Conservation (phyloP, 2,329 filamentous ascomycete species). For the Mycosphaerelloides madeirae region DNA sequence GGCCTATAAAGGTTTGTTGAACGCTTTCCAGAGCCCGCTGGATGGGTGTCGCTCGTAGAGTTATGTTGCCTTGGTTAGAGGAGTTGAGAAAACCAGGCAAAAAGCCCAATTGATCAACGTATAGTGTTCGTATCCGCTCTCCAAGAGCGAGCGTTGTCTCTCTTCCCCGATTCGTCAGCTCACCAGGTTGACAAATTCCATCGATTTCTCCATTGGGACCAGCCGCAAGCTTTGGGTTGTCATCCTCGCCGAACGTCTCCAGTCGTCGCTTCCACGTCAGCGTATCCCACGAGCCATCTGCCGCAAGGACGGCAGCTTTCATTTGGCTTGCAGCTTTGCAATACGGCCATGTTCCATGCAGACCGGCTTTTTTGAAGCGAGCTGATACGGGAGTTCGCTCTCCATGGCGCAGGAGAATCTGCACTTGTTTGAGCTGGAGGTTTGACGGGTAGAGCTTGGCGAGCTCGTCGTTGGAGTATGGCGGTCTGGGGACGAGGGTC, state of each 20-base stretch:
- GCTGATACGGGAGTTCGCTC: conserved; percentile 79
- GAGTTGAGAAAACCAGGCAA: conserved; percentile 42
- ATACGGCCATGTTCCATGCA: conserved; percentile 71
- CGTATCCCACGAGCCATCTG: conserved; percentile 53
- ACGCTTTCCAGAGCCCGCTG: conserved; percentile 48
- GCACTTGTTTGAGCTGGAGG: conserved; percentile 81
- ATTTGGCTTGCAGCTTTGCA: conserved; percentile 73
- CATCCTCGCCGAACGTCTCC: conserved; percentile 67
- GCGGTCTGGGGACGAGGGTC: conserved; percentile 64
- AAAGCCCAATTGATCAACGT: conserved; percentile 47
- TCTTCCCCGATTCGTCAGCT: conserved; percentile 48
- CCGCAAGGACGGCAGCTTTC: conserved; percentile 55
- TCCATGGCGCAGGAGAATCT: conserved; percentile 57
- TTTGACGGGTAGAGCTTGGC: conserved; percentile 71
- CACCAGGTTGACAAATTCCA: conserved; percentile 65
- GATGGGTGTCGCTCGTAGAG: conserved; percentile 47
- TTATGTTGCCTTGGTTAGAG: conserved; percentile 35
- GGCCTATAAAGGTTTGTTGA: conserved; percentile 47
- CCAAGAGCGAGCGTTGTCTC: conserved; percentile 47
- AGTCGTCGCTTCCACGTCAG: conserved; percentile 66
- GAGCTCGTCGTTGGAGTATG: conserved; percentile 79
- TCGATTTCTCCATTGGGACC: conserved; percentile 69
- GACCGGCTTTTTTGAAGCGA: conserved; percentile 68
- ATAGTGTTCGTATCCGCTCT: conserved; percentile 45
- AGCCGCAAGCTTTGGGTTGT: conserved; percentile 62